Evolutionary conservation across 768 basidiomycete species (phyloP).

Genomic region (Arthromyces matolae): DNA sequence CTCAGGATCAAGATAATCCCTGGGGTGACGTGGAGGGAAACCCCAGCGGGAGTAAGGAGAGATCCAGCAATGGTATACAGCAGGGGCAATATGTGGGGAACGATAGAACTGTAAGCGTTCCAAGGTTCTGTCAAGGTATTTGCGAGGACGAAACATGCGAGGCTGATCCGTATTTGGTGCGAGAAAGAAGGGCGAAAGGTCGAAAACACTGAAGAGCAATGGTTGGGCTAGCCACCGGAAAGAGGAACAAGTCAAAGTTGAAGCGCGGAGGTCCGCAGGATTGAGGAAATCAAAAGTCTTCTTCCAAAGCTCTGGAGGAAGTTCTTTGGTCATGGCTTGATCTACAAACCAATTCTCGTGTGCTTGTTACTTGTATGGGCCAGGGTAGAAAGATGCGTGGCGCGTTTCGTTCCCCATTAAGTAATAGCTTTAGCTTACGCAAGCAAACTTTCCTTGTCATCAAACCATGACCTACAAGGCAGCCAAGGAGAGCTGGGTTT

Average conservation of each 20-base stretch:
- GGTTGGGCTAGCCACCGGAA: slow-evolving; percentile 36
- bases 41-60: slow-evolving; percentile 31
- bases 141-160: slow-evolving; percentile 23
- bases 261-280: slow-evolving; percentile 24
- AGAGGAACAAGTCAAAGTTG: slow-evolving; percentile 27
- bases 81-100: slow-evolving; percentile 29
- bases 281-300: slow-evolving; percentile 31
- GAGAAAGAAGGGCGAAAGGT: slow-evolving; percentile 33
- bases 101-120: slow-evolving; percentile 30
- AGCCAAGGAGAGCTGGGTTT: slow-evolving; percentile 81
- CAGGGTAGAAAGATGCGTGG: background rate
- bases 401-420: slow-evolving; percentile 12
- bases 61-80: slow-evolving; percentile 33
- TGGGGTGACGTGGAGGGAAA: slow-evolving; percentile 24
- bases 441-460: no score
- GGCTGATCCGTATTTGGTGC: slow-evolving; percentile 25
- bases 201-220: slow-evolving; percentile 31
- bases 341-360: background rate
- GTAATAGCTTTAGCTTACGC: no score
- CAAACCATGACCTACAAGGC: slow-evolving; percentile 77
- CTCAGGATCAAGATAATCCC: slow-evolving; percentile 30
- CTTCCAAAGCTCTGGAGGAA: slow-evolving; percentile 31
- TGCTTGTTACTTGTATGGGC: background rate
- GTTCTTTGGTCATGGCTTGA: background rate
- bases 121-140: slow-evolving; percentile 28